Base-by-base conservation (phyloP, 495 filamentous ascomycete genomes). In the Neurospora sp. region DNA sequence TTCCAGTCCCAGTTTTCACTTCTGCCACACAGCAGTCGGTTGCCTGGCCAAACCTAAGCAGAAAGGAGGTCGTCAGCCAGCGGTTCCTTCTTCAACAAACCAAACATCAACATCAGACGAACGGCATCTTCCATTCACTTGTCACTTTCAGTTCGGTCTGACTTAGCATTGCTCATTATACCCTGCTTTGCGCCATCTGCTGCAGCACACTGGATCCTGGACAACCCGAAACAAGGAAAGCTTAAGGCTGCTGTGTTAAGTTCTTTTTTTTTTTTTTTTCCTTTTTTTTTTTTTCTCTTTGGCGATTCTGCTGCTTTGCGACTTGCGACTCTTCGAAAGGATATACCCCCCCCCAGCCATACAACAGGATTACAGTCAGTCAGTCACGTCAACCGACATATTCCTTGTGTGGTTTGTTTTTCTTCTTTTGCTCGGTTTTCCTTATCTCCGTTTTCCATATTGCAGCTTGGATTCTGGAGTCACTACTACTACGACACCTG, bases 151-250 rank as follows among this genome's bases (percentile, higher is more conserved):
- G 39, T 27, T 27, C 44, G 35, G 42, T 22, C 70, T 44, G 68
- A 69, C 27, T 69, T 74, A 68, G 65, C 72, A 73, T 72, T 40
- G 18, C 38, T 61, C 69, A 44, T 73, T 76, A 80, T 78, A 80
- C 77, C 78, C 77, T 77, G 74, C 76, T 73, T 40, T 37, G 22
- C 47, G 22, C 22, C 47, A 61, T 59, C 47, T 61, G 22, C 47
- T 61, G 20, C 53, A 27, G 53, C 22, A 59, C 47, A 59, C 20
- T 41, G 22, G 22, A 27, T 27, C 27, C 9, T 45, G 44, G 44
- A 45, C 44, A 47, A 20, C 53, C 53, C 10, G 22, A 61, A 61
- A 61, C 53, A 31, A 61, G 53, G 53, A 42, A 39, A 38, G 20
- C 70, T 71, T 41, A 39, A n/a, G 22, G 68, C 42, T 68, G 27